Evolutionary conservation across 495 filamentous ascomycete genomes (phyloP).

Genomic region (Stereocaulon alpinum): DNA sequence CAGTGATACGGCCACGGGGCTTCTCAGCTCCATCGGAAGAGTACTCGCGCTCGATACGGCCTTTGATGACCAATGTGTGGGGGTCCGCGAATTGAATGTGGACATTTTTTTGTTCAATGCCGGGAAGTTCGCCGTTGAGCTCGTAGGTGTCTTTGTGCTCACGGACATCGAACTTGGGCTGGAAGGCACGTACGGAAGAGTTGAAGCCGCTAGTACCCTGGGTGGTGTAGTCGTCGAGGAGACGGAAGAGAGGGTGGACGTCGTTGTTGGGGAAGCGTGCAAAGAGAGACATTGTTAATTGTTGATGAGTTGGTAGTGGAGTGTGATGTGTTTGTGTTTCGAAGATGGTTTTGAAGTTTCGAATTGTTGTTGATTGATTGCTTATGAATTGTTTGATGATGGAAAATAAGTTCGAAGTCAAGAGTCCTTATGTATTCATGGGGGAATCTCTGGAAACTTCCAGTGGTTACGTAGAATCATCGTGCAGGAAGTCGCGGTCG

Average conservation of each 20-base stretch:
- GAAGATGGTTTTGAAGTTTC: neutral
- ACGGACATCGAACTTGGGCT: slow-evolving; percentile 69
- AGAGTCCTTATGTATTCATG: neutral
- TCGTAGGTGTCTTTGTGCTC: slow-evolving; percentile 59
- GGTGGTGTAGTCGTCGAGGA: slow-evolving; percentile 26
- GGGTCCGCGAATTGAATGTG: slow-evolving; percentile 74
- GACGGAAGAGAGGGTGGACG: slow-evolving; percentile 37
- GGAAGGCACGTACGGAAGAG: slow-evolving; percentile 38
- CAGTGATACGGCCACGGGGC: slow-evolving; percentile 13
- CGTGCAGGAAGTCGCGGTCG: neutral
- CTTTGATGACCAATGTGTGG: slow-evolving; percentile 62
- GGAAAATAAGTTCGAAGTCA: neutral
- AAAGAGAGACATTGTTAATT: neutral
- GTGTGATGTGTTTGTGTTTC: neutral
- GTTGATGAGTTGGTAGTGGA: neutral
- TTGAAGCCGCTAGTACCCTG: slow-evolving; percentile 2
- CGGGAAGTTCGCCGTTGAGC: slow-evolving; percentile 79
- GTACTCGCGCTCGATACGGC: slow-evolving; percentile 52
- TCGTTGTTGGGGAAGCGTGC: slow-evolving; percentile 22
- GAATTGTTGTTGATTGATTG: neutral
- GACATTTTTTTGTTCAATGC: slow-evolving; percentile 63
- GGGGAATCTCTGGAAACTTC: neutral
- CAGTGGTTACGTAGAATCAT: neutral
- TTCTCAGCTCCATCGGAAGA: slow-evolving; percentile 30
- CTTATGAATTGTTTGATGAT: neutral